Evolutionary conservation across 1,139 yeast species (phyloP).

Genomic region (Ashbya aceris): DNA sequence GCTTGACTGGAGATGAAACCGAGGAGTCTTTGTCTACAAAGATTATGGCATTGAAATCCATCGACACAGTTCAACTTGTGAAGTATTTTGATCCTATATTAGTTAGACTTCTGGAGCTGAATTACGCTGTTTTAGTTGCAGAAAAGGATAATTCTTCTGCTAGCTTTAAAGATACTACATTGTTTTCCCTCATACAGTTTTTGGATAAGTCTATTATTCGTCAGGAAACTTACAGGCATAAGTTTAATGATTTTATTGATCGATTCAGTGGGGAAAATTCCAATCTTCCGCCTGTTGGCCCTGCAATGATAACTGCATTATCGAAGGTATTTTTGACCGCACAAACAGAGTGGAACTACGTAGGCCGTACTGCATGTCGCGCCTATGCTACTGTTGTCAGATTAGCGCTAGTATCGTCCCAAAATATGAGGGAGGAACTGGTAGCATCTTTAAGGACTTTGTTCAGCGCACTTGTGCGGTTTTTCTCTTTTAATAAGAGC

Average conservation of each 20-base stretch:
- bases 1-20: conserved; percentile 9
- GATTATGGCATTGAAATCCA: conserved; percentile 9
- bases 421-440: conserved; percentile 29
- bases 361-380: conserved; percentile 57
- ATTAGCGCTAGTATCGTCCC: conserved; percentile 28
- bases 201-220: conserved; percentile 58
- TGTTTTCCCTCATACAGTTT: conserved; percentile 50
- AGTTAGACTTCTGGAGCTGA: conserved; percentile 14
- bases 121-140: conserved; percentile 10
- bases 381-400: conserved; percentile 44
- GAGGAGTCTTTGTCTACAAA: conserved; percentile 7
- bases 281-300: conserved; percentile 40
- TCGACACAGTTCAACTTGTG: conserved; percentile 12
- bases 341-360: conserved; percentile 48
- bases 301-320: conserved; percentile 40
- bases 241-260: conserved; percentile 42
- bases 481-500: conserved; percentile 41
- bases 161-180: conserved; percentile 29
- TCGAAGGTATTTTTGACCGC: conserved; percentile 42
- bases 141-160: conserved; percentile 7
- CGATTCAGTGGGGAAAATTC: conserved; percentile 8
- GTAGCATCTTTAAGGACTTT: conserved; percentile 26
- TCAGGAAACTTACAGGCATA: conserved; percentile 51
- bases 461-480: conserved; percentile 38
- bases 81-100: conserved; percentile 19